These are phyloP conservation scores for Stereum hirsutum DNA, from an alignment of 1,284 basidiomycete species.

Conservation along the genomic window DNA sequence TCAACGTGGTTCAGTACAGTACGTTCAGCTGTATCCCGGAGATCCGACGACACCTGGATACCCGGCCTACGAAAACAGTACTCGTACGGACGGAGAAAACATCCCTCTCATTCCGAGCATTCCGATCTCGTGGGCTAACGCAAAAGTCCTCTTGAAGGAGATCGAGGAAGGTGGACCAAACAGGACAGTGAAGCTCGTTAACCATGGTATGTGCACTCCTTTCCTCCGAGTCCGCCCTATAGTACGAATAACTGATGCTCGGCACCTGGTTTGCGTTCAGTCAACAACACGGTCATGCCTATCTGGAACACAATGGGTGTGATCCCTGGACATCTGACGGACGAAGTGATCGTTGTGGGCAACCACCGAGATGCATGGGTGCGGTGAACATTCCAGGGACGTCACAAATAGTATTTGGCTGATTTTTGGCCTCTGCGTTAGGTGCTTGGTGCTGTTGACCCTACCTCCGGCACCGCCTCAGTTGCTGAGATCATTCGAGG, in stretches of 20 bases:
- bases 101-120: conserved; percentile 80
- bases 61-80: conserved; percentile 82
- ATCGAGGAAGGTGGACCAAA: conserved; percentile 34
- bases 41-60: conserved; percentile 84
- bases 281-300: conserved; percentile 73
- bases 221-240: no score
- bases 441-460: conserved; percentile 76
- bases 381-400: neutral
- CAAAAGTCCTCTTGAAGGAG: conserved; percentile 50
- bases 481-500: conserved; percentile 79
- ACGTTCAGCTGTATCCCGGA: conserved; percentile 71
- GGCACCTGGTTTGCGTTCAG: conserved; percentile 20
- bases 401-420: conserved; percentile 3
- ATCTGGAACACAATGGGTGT: conserved; percentile 87
- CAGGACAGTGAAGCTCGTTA: conserved; percentile 45
- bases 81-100: conserved; percentile 58
- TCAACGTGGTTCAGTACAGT: conserved; percentile 86
- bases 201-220: conserved; percentile 42
- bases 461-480: conserved; percentile 80
- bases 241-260: neutral
- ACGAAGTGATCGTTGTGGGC: conserved; percentile 82
- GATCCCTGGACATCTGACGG: conserved; percentile 82
- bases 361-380: conserved; percentile 85
- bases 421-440: no score
- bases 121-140: conserved; percentile 68